These are phyloP conservation scores for Medicago arabica DNA, from an alignment of 306 rosid genomes.

Conservation along the genomic window DNA sequence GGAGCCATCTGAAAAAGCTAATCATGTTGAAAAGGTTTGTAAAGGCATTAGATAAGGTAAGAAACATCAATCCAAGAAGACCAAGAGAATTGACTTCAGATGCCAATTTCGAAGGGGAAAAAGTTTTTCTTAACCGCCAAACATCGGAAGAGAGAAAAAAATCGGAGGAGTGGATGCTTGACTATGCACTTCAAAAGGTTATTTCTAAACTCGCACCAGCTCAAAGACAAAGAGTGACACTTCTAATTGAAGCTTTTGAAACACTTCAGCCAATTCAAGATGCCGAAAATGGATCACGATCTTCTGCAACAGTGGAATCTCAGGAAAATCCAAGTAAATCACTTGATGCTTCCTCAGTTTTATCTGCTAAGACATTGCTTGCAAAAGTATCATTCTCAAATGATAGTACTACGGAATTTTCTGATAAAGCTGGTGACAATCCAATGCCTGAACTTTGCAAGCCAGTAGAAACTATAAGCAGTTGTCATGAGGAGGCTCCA, in stretches of 20 bases:
- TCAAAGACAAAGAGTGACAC: conserved; percentile 76
- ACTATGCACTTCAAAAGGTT: conserved; percentile 83
- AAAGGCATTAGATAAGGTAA: conserved; percentile 82
- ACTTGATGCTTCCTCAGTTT: conserved; percentile 32
- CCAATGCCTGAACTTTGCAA: conserved; percentile 37
- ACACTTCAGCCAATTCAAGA: conserved; percentile 66
- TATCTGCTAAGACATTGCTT: conserved; percentile 33
- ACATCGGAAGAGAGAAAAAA: conserved; percentile 59
- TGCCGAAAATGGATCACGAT: conserved; percentile 41
- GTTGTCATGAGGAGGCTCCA: conserved; percentile 48
- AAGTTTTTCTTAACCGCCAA: conserved; percentile 64
- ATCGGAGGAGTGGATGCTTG: conserved; percentile 93
- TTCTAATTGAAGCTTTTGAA: conserved; percentile 86
- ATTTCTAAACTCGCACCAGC: conserved; percentile 75
- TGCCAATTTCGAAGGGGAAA: conserved; percentile 58
- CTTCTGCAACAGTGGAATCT: conserved; percentile 42
- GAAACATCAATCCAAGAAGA: conserved; percentile 49
- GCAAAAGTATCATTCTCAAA: conserved; percentile 41
- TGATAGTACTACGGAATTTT: conserved; percentile 30
- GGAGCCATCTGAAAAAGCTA: conserved; percentile 81
- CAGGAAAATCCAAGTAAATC: conserved; percentile 46
- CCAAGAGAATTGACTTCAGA: conserved; percentile 52
- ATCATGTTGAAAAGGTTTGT: conserved; percentile 81
- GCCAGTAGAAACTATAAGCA: conserved; percentile 43
- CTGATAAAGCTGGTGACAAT: conserved; percentile 34